These are phyloP conservation scores for Quambalaria eucalypti DNA, from an alignment of 1,284 basidiomycete genomes.

Conservation along the genomic window DNA sequence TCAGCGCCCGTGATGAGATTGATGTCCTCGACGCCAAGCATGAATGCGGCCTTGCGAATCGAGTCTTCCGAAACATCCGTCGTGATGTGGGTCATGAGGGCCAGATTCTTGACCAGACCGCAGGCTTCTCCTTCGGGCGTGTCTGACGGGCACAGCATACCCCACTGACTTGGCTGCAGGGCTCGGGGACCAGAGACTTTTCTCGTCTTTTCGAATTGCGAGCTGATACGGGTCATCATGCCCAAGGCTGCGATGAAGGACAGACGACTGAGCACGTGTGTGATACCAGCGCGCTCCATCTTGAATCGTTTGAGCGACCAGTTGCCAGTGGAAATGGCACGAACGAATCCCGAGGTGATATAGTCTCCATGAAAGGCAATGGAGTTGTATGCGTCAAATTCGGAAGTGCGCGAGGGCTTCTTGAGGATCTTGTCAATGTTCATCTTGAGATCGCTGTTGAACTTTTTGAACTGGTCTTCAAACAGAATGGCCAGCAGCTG, in stretches of 20 bases:
- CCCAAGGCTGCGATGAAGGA: slow-evolving; percentile 95
- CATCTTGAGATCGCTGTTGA: slow-evolving; percentile 90
- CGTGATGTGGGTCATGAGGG: slow-evolving; percentile 99
- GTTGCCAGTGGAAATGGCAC: slow-evolving; percentile 97
- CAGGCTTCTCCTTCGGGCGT: slow-evolving; percentile 99
- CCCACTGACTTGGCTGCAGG: slow-evolving; percentile 97
- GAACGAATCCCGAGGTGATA: slow-evolving; percentile 89
- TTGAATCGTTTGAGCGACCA: slow-evolving; percentile 99
- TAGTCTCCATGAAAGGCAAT: slow-evolving; percentile 78
- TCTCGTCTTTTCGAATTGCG: slow-evolving; percentile 98
- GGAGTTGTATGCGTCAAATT: slow-evolving; percentile 90
- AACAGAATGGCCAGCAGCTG: slow-evolving; percentile 90
- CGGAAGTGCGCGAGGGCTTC: slow-evolving; percentile 85
- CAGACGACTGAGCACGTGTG: slow-evolving; percentile 91
- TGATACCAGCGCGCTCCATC: slow-evolving; percentile 98
- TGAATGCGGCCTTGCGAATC: slow-evolving; percentile 77
- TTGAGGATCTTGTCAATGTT: slow-evolving; percentile 97
- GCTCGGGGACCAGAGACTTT: slow-evolving; percentile 98
- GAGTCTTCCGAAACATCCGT: slow-evolving; percentile 97
- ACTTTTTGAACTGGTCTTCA: slow-evolving; percentile 98
- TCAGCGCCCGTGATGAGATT: slow-evolving; percentile 84
- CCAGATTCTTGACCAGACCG: slow-evolving; percentile 95
- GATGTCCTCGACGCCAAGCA: slow-evolving; percentile 96
- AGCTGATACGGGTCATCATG: slow-evolving; percentile 99
- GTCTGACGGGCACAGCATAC: slow-evolving; percentile 94